Evolutionary conservation across 129 eudicot genomes (phyloP), one percentile per base, ranked within the genome.

Genomic region (Tagetes patula): DNA sequence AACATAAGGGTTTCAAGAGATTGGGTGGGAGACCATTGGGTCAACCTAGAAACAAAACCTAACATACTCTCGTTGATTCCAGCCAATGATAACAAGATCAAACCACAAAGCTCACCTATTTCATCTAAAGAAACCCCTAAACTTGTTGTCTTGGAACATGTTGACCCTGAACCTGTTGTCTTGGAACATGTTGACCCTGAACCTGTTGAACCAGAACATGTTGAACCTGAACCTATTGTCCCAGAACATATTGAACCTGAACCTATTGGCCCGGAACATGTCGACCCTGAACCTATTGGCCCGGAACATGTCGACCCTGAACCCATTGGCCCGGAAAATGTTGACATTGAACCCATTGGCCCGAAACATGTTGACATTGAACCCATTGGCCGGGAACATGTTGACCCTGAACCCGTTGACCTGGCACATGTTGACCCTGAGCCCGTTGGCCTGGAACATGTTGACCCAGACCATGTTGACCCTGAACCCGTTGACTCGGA

Each of bases 1-100:
- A 78, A 86, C 70, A 53, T 95, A 3, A 78, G 99, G 64, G 76
- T 81, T 78, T 95, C 99, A 48, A 86, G 83, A 81, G 99, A 95
- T 80, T 95, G 99, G 99, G 77, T 86, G 37, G 96, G 87, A n/a
- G 85, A 86, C 75, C 81, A 63, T 75, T 95, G 99, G 99, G 87
- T 95, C n/a, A 85, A 86, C 71, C 69, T 95, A 10, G 83, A 85
- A 74, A 72, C 84, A 41, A 88, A 85, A 38, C 80, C 83, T 33
- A 59, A 83, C 71, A 77, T 95, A 55, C 85, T 82, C n/a, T 64
- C 83, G 4, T 71, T 75, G 59, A 74, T 91, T 56, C 81, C 97
- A 10, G 77, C 76, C 31, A 72, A 70, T 9, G 34, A 45, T 6
- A 73, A 71, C 5, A 88, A 85, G 67, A 69, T 42, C 20, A 77